Percentiles rank a stretch among this genome's conserved stretches.
phyloP scores from a whole-genome alignment of 2,329 filamentous ascomycete species.

The Xylariales sp. region DNA sequence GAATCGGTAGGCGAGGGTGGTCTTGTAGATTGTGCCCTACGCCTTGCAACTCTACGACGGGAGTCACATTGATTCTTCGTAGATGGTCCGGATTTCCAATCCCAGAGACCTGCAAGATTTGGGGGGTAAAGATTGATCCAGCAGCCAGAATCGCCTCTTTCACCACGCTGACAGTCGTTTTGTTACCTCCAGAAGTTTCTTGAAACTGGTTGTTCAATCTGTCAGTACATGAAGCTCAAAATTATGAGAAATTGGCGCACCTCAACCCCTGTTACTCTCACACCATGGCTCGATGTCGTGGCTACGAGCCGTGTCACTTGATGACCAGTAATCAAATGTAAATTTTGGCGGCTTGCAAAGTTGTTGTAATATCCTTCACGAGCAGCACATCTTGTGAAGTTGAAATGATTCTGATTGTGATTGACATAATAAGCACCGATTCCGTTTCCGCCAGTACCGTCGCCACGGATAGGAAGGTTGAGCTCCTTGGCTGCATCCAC shows the following conservation, averaged over 20 bases:
- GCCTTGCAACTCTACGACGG: slow-evolving; percentile 25
- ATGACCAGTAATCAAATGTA: slow-evolving; percentile 33
- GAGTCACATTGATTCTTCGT: slow-evolving; percentile 18
- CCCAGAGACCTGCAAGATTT: slow-evolving; percentile 27
- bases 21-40: slow-evolving; percentile 28
- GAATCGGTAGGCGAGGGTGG: slow-evolving; percentile 12
- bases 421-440: slow-evolving; percentile 1
- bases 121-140: slow-evolving; percentile 24
- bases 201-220: slow-evolving; percentile 19
- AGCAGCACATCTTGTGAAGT: not conserved
- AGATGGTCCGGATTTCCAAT: slow-evolving; percentile 25
- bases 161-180: slow-evolving; percentile 17
- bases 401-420: not conserved
- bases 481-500: slow-evolving; percentile 1
- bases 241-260: slow-evolving; percentile 16
- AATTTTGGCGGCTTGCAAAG: slow-evolving; percentile 28
- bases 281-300: slow-evolving; percentile 9
- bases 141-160: slow-evolving; percentile 25
- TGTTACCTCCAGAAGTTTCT: slow-evolving; percentile 13
- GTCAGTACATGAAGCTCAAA: slow-evolving; percentile 2
- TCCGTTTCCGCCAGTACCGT: slow-evolving; percentile 2
- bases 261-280: slow-evolving; percentile 29
- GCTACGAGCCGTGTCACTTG: slow-evolving; percentile 31
- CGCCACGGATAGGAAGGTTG: not conserved
- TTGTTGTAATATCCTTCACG: slow-evolving; percentile 35